Evolutionary conservation across 306 rosid genomes (phyloP).

Genomic region (Abrus pulchellus): DNA sequence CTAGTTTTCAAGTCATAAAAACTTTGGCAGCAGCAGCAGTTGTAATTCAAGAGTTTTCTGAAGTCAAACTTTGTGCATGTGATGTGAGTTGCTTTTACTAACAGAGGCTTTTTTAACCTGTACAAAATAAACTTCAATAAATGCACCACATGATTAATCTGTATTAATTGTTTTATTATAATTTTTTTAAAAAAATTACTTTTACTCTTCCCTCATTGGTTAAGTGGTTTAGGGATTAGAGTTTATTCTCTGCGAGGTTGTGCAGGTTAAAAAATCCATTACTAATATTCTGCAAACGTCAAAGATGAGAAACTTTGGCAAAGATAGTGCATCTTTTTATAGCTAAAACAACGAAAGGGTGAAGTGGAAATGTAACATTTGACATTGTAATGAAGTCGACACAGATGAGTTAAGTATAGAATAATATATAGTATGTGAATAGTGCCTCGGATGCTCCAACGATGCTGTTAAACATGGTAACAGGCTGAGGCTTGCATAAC

Average conservation of each 20-base stretch:
- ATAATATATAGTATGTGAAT: constrained; percentile 30
- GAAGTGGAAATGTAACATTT: constrained; percentile 26
- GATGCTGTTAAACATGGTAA: constrained; percentile 41
- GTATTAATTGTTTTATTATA: no score
- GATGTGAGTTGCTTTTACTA: neutral
- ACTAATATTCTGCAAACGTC: neutral
- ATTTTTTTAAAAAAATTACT: no score
- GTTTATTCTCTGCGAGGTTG: no score
- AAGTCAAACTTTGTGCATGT: neutral
- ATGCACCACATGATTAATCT: no score
- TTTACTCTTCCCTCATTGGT: no score
- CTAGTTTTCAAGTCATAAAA: neutral
- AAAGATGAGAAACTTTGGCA: constrained; percentile 1
- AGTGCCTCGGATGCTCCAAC: constrained; percentile 63
- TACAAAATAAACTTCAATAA: no score
- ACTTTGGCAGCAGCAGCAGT: neutral
- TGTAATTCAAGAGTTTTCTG: no score
- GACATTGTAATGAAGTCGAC: constrained; percentile 11
- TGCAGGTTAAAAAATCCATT: no score
- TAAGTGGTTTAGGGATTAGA: no score
- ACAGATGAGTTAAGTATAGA: constrained; percentile 4
- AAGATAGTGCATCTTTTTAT: constrained; percentile 1
- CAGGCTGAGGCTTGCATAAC: constrained; percentile 53
- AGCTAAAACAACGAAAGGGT: constrained; percentile 25
- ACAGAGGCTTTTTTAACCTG: no score